Conservation (phyloP, 2,329 filamentous ascomycete genomes). For the Aspergillus luchuensis region DNA sequence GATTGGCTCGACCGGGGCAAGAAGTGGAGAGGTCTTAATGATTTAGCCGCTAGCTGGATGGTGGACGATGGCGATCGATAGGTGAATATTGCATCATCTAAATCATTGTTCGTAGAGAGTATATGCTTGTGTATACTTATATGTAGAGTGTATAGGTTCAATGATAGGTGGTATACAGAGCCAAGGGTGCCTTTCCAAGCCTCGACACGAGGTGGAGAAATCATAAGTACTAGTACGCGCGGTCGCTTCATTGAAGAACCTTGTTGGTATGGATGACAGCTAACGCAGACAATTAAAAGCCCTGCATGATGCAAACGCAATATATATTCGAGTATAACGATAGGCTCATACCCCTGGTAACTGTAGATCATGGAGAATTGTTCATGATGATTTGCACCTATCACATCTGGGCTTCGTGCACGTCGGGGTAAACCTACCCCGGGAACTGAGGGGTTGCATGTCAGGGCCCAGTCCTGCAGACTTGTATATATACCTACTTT, state of each 20-base stretch:
- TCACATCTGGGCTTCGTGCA: not conserved
- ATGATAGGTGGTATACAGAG: not conserved
- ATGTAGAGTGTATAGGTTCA: too few species aligned
- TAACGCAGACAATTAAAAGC: not conserved
- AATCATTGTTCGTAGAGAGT: not conserved
- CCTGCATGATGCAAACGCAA: not conserved
- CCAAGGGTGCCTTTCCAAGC: not conserved
- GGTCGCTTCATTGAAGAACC: not conserved
- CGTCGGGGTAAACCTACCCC: constrained; percentile 3
- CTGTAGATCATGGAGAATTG: constrained; percentile 5
- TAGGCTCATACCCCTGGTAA: not conserved
- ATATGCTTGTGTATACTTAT: too few species aligned
- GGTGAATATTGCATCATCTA: not conserved
- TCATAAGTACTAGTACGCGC: not conserved
- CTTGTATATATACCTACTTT: too few species aligned
- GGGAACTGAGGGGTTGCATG: not conserved
- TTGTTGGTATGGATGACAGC: not conserved
- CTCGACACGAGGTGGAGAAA: not conserved
- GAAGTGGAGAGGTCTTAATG: not conserved
- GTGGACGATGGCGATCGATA: not conserved
- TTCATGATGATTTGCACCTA: not conserved
- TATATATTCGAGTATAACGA: not conserved
- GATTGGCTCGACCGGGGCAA: not conserved
- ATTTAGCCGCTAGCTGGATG: not conserved
- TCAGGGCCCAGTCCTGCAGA: not conserved